These are phyloP conservation scores for Teratosphaeria gauchensis DNA, from an alignment of 2,329 filamentous ascomycete genomes.

Conservation along the genomic window DNA sequence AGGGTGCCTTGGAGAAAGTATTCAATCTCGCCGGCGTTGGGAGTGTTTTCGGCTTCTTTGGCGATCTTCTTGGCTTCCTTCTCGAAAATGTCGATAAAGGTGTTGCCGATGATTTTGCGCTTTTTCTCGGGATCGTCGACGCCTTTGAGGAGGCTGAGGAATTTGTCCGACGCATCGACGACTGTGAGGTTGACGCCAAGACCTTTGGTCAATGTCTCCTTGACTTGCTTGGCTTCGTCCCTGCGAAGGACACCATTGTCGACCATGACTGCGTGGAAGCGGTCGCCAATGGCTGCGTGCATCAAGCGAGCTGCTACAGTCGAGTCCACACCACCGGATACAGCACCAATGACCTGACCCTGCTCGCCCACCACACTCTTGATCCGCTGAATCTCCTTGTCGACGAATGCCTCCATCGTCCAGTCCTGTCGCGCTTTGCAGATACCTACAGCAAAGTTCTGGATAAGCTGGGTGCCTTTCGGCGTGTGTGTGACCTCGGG, in stretches of 20 bases:
- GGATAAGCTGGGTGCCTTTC: constrained; percentile 58
- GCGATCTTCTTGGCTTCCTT: constrained; percentile 67
- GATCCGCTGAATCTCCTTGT: constrained; percentile 73
- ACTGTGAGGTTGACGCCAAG: constrained; percentile 87
- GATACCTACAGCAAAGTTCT: constrained; percentile 78
- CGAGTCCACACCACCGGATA: constrained; percentile 77
- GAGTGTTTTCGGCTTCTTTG: constrained; percentile 55
- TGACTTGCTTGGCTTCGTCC: constrained; percentile 73
- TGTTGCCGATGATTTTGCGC: constrained; percentile 79
- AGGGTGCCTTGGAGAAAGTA: constrained; percentile 84
- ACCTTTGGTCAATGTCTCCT: constrained; percentile 66
- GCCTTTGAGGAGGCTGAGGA: constrained; percentile 67
- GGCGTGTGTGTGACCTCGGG: constrained; percentile 72
- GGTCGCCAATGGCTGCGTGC: constrained; percentile 74
- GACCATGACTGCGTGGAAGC: constrained; percentile 76
- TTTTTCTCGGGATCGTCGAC: constrained; percentile 73
- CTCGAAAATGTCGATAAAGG: constrained; percentile 77
- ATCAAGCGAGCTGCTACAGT: constrained; percentile 83
- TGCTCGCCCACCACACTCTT: constrained; percentile 69
- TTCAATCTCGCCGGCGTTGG: constrained; percentile 63
- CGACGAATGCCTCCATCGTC: constrained; percentile 76
- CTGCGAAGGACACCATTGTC: constrained; percentile 81
- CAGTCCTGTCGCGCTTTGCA: constrained; percentile 69
- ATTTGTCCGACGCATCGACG: constrained; percentile 66
- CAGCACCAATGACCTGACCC: constrained; percentile 72